phyloP scores from a whole-genome alignment of 1,284 basidiomycete genomes.

The Heliocybe sulcata region DNA sequence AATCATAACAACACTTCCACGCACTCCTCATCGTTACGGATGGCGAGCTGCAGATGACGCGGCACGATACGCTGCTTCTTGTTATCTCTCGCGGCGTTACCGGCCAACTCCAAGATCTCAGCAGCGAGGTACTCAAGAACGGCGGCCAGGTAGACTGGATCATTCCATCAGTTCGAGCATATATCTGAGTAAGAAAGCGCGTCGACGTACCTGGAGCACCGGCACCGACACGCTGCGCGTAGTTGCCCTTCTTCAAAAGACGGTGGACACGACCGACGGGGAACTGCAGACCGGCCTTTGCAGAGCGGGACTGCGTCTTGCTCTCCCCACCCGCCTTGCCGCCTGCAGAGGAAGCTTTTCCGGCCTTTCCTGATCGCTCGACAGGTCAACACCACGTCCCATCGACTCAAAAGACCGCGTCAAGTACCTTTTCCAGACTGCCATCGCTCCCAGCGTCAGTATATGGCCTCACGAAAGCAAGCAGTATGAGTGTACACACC shows the following conservation, averaged over 20 bases:
- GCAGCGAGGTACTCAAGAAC: constrained; percentile 83
- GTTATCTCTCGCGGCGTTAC: constrained; percentile 73
- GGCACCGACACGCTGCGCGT: constrained; percentile 65
- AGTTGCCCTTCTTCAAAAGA: constrained; percentile 76
- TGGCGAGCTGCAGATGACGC: constrained; percentile 81
- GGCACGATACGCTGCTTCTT: constrained; percentile 81
- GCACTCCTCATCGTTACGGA: constrained; percentile 78
- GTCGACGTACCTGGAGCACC: constrained; percentile 60
- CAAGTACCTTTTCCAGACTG: constrained; percentile 2
- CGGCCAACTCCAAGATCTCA: constrained; percentile 85
- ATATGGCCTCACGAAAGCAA: neutral
- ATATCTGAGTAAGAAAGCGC: neutral
- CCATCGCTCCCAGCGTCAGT: neutral
- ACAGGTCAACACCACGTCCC: neutral
- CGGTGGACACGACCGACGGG: constrained; percentile 88
- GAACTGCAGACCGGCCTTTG: constrained; percentile 71
- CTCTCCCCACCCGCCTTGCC: constrained; percentile 41
- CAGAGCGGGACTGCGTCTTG: constrained; percentile 60
- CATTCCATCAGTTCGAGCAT: neutral
- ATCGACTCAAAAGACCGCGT: neutral
- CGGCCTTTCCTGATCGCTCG: constrained; percentile 3
- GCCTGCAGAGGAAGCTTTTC: constrained; percentile 36
- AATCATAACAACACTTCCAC: constrained; percentile 11
- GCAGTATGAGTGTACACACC: neutral
- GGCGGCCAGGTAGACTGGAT: constrained; percentile 75